Conservation (phyloP, 352 stramenopile genomes). For the Globisporangium cederbergense region DNA sequence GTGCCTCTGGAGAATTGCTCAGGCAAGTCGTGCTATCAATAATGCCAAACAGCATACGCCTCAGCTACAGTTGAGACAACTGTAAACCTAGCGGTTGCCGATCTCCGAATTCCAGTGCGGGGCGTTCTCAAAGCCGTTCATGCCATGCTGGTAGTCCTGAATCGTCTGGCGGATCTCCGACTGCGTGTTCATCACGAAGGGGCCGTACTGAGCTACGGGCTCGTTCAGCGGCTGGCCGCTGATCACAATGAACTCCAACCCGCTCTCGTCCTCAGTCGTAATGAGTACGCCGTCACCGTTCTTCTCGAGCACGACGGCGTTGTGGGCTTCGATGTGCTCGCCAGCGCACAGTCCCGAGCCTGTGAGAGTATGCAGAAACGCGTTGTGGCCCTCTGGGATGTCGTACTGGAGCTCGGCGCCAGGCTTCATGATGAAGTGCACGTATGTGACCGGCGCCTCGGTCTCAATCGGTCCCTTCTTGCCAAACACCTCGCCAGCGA, state of each 20-base stretch:
- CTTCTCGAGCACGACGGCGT: conserved; percentile 41
- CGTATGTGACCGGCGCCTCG: conserved; percentile 26
- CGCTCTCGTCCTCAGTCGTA: conserved; percentile 23
- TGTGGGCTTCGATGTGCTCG: conserved; percentile 4
- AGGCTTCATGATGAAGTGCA: conserved; percentile 25
- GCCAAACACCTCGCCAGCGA: conserved; percentile 26
- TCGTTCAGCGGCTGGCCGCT: conserved; percentile 58
- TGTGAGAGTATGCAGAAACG: conserved; percentile 23
- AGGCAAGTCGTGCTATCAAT: no score
- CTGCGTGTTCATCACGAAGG: conserved; percentile 69
- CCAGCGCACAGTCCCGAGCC: conserved; percentile 5
- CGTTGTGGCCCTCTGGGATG: conserved; percentile 20
- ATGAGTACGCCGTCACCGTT: conserved; percentile 49
- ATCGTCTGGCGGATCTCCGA: conserved; percentile 55
- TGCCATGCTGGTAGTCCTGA: conserved; percentile 44
- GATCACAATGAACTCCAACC: conserved; percentile 58
- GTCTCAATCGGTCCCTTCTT: conserved; percentile 23
- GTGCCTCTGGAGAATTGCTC: no score
- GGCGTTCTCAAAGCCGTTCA: conserved; percentile 69
- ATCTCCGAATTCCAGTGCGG: conserved; percentile 54
- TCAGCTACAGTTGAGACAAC: no score
- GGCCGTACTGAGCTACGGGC: conserved; percentile 60
- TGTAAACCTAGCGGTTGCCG: conserved; percentile 19
- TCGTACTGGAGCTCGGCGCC: conserved; percentile 14
- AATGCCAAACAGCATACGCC: no score